Percentiles rank a stretch among this genome's conserved stretches.
These are phyloP conservation scores for Mortierella polycephala DNA, from an alignment of 371 early-diverging fungal species.

Conservation along the genomic window DNA sequence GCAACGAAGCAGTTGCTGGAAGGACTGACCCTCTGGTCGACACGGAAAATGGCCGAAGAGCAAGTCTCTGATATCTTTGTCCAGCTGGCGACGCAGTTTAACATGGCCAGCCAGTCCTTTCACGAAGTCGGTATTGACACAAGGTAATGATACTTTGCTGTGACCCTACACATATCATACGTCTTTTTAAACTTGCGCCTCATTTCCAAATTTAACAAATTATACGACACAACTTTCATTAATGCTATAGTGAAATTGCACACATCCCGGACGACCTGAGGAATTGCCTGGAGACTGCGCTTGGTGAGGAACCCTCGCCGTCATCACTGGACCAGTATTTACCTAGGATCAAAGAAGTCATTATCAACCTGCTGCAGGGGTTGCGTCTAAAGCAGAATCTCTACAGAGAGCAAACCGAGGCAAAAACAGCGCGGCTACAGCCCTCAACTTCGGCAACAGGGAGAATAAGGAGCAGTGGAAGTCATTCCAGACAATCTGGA, in stretches of 20 bases:
- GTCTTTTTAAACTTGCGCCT: too few relatives aligned
- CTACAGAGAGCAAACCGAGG: constrained; percentile 52
- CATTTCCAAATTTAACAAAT: too few relatives aligned
- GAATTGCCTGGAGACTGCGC: constrained; percentile 57
- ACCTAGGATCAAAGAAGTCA: constrained; percentile 65
- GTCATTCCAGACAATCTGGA: constrained; percentile 22
- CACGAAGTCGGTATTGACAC: constrained; percentile 59
- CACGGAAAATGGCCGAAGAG: constrained; percentile 50
- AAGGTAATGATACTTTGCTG: constrained; percentile 55
- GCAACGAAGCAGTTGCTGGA: constrained; percentile 68
- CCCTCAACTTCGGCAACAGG: constrained; percentile 15
- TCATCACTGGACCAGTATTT: constrained; percentile 62
- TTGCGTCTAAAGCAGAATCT: constrained; percentile 65
- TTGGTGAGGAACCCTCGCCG: constrained; percentile 62
- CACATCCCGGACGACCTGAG: constrained; percentile 64
- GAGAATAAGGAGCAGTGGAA: constrained; percentile 27
- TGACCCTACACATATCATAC: too few relatives aligned
- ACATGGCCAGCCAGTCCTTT: constrained; percentile 58
- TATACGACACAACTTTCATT: background rate
- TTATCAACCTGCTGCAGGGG: constrained; percentile 63
- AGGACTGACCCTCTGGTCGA: constrained; percentile 67
- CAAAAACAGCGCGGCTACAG: constrained; percentile 23
- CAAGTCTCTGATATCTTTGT: constrained; percentile 65
- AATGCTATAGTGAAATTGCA: constrained; percentile 58
- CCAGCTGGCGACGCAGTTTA: constrained; percentile 64